Evolutionary conservation across 192 early-diverging fungal species (phyloP).

Genomic region (Thamnidium elegans): DNA sequence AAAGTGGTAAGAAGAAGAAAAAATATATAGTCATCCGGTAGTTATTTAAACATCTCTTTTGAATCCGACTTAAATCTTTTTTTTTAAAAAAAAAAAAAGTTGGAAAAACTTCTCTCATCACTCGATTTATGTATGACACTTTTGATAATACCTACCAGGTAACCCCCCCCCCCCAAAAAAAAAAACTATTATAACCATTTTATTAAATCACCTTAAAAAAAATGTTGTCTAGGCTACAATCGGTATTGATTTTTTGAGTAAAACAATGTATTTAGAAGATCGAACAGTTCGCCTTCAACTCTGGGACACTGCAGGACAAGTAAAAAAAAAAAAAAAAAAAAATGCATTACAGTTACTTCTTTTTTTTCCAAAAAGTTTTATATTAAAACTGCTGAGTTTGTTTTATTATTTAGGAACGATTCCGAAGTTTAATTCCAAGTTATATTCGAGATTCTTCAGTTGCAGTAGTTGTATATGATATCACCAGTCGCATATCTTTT

Average conservation of each 20-base stretch:
- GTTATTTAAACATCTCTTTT: too few relatives aligned
- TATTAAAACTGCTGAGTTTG: neutral
- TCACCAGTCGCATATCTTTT: conserved; percentile 95
- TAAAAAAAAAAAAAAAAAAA: conserved; percentile 56
- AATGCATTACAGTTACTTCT: neutral
- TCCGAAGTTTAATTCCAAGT: conserved; percentile 94
- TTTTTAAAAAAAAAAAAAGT: too few relatives aligned
- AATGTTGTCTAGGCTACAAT: conserved; percentile 84
- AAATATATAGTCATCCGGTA: neutral
- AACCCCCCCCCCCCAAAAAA: conserved; percentile 4
- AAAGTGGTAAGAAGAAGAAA: conserved; percentile 75
- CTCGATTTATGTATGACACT: conserved; percentile 99
- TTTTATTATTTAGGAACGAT: conserved; percentile 72
- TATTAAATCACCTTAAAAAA: neutral
- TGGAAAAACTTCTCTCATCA: conserved; percentile 75
- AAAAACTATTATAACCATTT: too few relatives aligned
- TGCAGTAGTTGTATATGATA: conserved; percentile 96
- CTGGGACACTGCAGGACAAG: conserved; percentile 98
- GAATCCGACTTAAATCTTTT: too few relatives aligned
- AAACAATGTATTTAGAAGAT: conserved; percentile 99
- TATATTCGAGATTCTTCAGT: conserved; percentile 99
- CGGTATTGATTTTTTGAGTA: conserved; percentile 98
- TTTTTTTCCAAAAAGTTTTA: neutral
- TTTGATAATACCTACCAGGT: conserved; percentile 98
- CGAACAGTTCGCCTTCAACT: conserved; percentile 96